These are phyloP conservation scores for Petunia secreta DNA, from an alignment of 257 asterid genomes.

Conservation along the genomic window DNA sequence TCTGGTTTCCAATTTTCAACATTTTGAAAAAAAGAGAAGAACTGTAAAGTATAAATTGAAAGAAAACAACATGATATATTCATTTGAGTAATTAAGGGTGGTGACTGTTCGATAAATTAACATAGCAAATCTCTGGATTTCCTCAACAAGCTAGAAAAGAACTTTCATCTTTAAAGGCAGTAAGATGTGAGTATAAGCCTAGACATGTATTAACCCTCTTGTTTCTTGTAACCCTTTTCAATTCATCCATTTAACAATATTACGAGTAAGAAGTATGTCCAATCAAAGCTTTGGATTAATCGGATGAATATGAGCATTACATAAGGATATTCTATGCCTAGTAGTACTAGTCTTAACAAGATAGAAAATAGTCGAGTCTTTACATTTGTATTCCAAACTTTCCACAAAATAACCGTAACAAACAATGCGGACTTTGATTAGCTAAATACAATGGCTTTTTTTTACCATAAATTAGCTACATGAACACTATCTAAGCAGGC, in stretches of 20 bases:
- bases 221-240: background rate
- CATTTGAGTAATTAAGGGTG: too few species aligned
- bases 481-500: background rate
- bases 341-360: background rate
- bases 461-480: background rate
- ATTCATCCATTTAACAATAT: background rate
- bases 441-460: background rate
- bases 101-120: too few species aligned
- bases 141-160: background rate
- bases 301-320: background rate
- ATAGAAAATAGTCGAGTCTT: background rate
- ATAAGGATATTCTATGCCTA: background rate
- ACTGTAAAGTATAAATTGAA: too few species aligned
- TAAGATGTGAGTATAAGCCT: background rate
- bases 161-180: background rate
- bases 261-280: background rate
- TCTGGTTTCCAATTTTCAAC: too few species aligned
- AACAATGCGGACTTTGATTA: background rate
- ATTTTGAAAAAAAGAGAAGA: too few species aligned
- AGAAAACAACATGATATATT: too few species aligned
- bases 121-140: background rate
- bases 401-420: background rate
- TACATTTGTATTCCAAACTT: slow-evolving; percentile 1
- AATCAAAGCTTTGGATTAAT: background rate
- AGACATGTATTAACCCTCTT: background rate